Base-by-base conservation (phyloP, 2,329 filamentous ascomycete species). In the Thermothelomyces thermophilus region DNA sequence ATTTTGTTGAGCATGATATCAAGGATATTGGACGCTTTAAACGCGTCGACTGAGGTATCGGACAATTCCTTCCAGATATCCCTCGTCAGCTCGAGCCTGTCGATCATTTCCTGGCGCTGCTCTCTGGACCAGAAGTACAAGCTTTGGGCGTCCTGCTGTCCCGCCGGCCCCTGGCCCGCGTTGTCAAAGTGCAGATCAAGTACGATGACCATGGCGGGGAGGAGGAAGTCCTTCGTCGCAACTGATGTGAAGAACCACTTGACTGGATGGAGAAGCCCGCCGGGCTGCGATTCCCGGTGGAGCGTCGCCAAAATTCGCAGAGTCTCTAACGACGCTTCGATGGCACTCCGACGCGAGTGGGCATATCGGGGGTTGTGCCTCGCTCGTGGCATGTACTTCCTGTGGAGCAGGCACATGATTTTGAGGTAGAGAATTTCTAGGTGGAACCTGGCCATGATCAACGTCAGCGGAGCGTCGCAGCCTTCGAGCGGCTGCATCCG, bases 361-460 rank as follows among this genome's bases (percentile, higher is more conserved):
- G 83, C 80, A 62, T 95, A 97, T 8, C 90, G 79, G 9, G 86
- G 74, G 59, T 91, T 93, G 52, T 86, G 80, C 41, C 86, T 76
- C 5, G 90, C 87, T 52, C 83, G 80, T n/a, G 80, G 74, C 51
- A 95, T 77, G 65, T 93, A 96, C 56, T 90, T 90, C 44, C 90
- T 80, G 66, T 98, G 93, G 34, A 98, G 77, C 19, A 95, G 79
- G 60, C 89, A 94, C 60, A 95, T 77, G 16, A 90, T 86, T 69
- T 95, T 95, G 56, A 94, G 83, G 63, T 90, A 95, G 5, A 96
- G 70, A 43, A 93, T 84, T 54, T 93, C 87, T 28, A 96, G 72
- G 50, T 86, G 86, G 64, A 90, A 90, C 24, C 90, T 83, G 45
- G 90, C 86, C 71, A 95, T 85, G 51, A 96, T 83, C 52, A 93